These are phyloP conservation scores for Scortechinia acanthostroma DNA, from an alignment of 2,329 filamentous ascomycete genomes.

Conservation along the genomic window DNA sequence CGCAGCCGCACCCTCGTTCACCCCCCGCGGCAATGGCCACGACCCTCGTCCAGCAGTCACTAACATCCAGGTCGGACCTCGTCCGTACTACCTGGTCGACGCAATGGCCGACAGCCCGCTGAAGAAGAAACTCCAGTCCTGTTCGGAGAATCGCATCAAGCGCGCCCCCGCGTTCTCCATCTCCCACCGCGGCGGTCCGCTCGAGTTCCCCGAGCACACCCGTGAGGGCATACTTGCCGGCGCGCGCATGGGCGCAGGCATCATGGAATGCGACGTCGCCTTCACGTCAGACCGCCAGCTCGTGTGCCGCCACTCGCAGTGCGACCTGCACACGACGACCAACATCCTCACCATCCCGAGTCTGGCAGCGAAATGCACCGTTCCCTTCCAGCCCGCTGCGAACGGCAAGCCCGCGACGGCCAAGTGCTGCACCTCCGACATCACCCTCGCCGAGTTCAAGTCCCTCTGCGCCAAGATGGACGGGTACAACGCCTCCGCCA, in stretches of 20 bases:
- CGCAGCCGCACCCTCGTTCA: too few relatives aligned
- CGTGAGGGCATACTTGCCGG: constrained; percentile 50
- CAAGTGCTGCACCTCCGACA: constrained; percentile 66
- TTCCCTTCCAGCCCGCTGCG: constrained; percentile 48
- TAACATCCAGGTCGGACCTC: too few relatives aligned
- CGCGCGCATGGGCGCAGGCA: constrained; percentile 59
- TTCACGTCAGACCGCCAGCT: constrained; percentile 59
- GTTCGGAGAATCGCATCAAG: constrained; percentile 42
- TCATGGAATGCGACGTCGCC: constrained; percentile 62
- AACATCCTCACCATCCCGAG: constrained; percentile 56
- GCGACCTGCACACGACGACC: constrained; percentile 63
- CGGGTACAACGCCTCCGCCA: constrained; percentile 47
- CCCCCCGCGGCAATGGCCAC: too few relatives aligned
- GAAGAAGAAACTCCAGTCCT: constrained; percentile 50
- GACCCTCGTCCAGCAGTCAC: too few relatives aligned
- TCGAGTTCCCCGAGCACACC: constrained; percentile 61
- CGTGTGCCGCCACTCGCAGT: constrained; percentile 64
- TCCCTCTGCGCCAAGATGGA: constrained; percentile 68
- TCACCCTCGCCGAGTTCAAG: constrained; percentile 62
- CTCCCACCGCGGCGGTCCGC: constrained; percentile 53
- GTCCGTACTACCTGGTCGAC: constrained; percentile 57
- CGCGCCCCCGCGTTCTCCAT: constrained; percentile 43
- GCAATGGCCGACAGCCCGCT: constrained; percentile 52
- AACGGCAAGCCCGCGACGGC: constrained; percentile 44
- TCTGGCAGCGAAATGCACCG: constrained; percentile 56